Percentiles rank a stretch among this genome's conserved stretches.
These are phyloP conservation scores for Hura crepitans DNA, from an alignment of 441 rosid genomes.

Conservation along the genomic window DNA sequence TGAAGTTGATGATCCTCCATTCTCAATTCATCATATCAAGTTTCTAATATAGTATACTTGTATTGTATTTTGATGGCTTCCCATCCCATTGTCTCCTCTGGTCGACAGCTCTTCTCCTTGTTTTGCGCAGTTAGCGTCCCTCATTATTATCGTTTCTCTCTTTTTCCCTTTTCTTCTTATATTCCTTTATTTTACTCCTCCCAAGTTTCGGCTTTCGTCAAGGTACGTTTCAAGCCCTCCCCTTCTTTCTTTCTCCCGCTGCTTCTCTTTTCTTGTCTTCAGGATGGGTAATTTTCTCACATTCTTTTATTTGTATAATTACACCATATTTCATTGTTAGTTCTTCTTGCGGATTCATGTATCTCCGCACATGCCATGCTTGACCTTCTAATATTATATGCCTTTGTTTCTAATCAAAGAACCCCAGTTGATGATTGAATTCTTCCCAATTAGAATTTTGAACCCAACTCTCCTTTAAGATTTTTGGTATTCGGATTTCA, in stretches of 20 bases:
- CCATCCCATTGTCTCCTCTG: conserved; percentile 11
- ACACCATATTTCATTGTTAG: no score
- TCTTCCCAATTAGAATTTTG: no score
- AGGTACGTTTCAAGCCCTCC: conserved; percentile 26
- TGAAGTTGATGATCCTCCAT: no score
- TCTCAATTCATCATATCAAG: no score
- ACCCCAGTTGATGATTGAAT: no score
- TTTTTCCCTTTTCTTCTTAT: conserved; percentile 3
- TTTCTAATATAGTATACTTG: background rate
- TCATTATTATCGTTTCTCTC: background rate
- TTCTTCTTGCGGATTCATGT: background rate
- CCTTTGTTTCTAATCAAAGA: no score
- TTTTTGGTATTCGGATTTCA: no score
- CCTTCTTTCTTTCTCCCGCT: background rate
- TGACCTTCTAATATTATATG: no score
- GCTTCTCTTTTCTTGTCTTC: background rate
- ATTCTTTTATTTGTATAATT: background rate
- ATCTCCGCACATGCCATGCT: background rate
- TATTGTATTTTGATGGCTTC: conserved; percentile 13
- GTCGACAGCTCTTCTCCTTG: conserved; percentile 7
- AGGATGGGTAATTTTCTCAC: background rate
- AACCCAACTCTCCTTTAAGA: no score
- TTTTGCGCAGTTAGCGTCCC: conserved; percentile 34
- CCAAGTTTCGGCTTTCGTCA: conserved; percentile 23
- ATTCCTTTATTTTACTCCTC: conserved; percentile 15